A percentile compares a stretch with the other conserved stretches of the same genome.
Conservation (phyloP, 768 basidiomycete genomes). For the Dictyophora rubrovolvata region DNA sequence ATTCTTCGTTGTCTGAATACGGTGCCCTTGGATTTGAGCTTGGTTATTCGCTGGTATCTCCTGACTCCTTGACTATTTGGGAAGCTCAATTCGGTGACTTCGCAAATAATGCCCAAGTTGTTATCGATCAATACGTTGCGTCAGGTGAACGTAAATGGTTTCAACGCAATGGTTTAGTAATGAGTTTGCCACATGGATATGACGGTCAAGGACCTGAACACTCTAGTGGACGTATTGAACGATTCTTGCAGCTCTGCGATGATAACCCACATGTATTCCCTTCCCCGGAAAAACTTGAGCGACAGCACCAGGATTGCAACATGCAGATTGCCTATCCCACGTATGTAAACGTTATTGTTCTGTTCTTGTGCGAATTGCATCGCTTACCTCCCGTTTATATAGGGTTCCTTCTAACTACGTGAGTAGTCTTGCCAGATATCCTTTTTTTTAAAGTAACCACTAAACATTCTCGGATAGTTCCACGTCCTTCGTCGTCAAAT, state of each 20-base stretch:
- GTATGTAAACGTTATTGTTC: conserved; percentile 37
- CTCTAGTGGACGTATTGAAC: conserved; percentile 88
- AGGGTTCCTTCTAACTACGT: conserved; percentile 94
- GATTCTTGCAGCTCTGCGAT: conserved; percentile 96
- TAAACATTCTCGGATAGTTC: conserved; percentile 46
- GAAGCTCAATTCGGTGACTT: conserved; percentile 99
- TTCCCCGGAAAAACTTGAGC: conserved; percentile 75
- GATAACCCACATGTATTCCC: conserved; percentile 93
- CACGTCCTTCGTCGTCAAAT: conserved; percentile 95
- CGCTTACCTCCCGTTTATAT: not conserved
- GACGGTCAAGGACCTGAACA: conserved; percentile 99
- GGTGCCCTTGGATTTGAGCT: conserved; percentile 95
- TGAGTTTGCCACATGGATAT: conserved; percentile 90
- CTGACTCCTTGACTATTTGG: conserved; percentile 89
- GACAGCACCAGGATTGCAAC: conserved; percentile 98
- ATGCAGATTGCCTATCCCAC: conserved; percentile 99
- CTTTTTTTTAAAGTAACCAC: conserved; percentile 2
- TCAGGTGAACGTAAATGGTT: conserved; percentile 97
- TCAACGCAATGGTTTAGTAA: conserved; percentile 82
- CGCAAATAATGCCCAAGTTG: conserved; percentile 93
- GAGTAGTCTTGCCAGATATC: conserved; percentile 15
- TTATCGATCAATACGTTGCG: conserved; percentile 98
- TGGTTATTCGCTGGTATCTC: conserved; percentile 96
- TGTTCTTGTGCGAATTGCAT: not conserved
- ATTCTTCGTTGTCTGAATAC: conserved; percentile 93